Percentiles rank a stretch among this genome's conserved stretches.
Conservation (phyloP, 2,329 filamentous ascomycete genomes). For the Zymoseptoria crescenta region DNA sequence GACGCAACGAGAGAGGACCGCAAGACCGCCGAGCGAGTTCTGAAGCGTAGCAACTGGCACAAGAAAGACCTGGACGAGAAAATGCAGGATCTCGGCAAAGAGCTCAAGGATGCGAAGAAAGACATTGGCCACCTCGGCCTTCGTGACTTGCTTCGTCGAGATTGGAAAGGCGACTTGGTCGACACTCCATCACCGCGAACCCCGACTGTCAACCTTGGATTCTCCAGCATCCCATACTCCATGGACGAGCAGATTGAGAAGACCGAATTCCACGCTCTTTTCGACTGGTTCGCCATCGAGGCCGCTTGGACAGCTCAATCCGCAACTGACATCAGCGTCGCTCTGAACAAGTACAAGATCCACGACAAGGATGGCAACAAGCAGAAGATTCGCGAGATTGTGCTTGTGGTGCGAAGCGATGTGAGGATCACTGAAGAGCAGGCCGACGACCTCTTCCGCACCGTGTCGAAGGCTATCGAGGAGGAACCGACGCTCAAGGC, state of each 20-base stretch:
- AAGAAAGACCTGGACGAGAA: constrained; percentile 33
- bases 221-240: constrained; percentile 40
- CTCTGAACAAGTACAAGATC: constrained; percentile 41
- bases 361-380: constrained; percentile 33
- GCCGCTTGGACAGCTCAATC: constrained; percentile 42
- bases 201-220: constrained; percentile 41
- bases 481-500: constrained; percentile 32
- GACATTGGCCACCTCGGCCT: constrained; percentile 36
- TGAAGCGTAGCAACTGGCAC: constrained; percentile 38
- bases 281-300: constrained; percentile 44
- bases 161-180: constrained; percentile 44
- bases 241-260: constrained; percentile 40
- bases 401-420: constrained; percentile 39
- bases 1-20: constrained; percentile 34
- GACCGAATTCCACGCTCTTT: constrained; percentile 41
- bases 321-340: constrained; percentile 39
- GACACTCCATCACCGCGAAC: constrained; percentile 41
- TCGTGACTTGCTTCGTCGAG: constrained; percentile 39
- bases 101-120: constrained; percentile 37
- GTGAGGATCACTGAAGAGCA: constrained; percentile 39
- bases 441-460: constrained; percentile 36
- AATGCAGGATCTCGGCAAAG: constrained; percentile 37
- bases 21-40: constrained; percentile 32
- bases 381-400: constrained; percentile 41
- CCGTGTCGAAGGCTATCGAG: constrained; percentile 37